A percentile compares a stretch with the other conserved stretches of the same genome.
These are phyloP conservation scores for Fusarium irregulare DNA, from an alignment of 2,329 filamentous ascomycete genomes.

Conservation along the genomic window DNA sequence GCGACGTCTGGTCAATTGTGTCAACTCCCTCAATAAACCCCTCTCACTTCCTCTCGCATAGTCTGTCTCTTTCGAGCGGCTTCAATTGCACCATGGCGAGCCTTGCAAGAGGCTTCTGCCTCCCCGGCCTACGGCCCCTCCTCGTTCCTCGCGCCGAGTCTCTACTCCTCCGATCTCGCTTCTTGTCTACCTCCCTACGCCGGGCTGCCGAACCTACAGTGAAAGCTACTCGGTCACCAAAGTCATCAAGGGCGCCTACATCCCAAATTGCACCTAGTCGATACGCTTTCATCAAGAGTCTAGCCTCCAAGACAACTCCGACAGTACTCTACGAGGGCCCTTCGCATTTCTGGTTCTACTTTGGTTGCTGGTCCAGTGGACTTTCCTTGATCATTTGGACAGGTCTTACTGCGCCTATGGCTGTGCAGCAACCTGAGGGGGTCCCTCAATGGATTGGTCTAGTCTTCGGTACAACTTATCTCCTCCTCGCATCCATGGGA, in stretches of 20 bases:
- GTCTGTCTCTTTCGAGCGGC: neutral
- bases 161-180: constrained; percentile 41
- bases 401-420: constrained; percentile 50
- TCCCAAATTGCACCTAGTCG: constrained; percentile 43
- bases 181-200: constrained; percentile 48
- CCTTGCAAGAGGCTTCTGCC: constrained; percentile 48
- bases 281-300: constrained; percentile 64
- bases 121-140: constrained; percentile 44
- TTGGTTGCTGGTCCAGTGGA: constrained; percentile 68
- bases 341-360: constrained; percentile 71
- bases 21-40: neutral
- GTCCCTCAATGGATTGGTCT: constrained; percentile 67
- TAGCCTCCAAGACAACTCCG: constrained; percentile 65
- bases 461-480: constrained; percentile 67
- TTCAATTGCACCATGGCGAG: constrained; percentile 45
- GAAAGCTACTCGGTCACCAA: constrained; percentile 32
- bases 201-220: constrained; percentile 31
- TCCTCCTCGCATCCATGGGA: constrained; percentile 70
- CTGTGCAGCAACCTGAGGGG: constrained; percentile 57
- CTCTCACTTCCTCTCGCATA: neutral
- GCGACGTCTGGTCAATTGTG: neutral
- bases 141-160: constrained; percentile 40
- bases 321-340: constrained; percentile 74
- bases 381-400: constrained; percentile 55
- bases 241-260: constrained; percentile 20